Conservation (phyloP, 129 eudicot genomes). For the Tagetes erecta region DNA sequence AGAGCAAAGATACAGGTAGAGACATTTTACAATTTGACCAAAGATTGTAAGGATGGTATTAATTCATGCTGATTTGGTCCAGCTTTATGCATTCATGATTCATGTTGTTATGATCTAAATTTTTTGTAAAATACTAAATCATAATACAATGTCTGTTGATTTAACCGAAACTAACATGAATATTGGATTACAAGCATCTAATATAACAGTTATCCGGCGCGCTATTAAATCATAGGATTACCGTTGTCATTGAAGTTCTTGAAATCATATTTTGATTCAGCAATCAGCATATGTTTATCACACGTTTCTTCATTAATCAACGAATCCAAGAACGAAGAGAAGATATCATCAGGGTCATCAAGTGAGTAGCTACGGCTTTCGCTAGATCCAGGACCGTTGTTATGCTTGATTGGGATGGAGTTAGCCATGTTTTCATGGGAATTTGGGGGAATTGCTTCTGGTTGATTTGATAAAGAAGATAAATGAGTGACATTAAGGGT, state of each 20-base stretch:
- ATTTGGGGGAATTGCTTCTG: constrained; percentile 1
- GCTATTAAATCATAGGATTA: constrained; percentile 3
- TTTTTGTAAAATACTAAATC: constrained; percentile 15
- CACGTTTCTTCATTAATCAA: constrained; percentile 51
- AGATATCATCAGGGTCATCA: constrained; percentile 47
- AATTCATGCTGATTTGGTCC: constrained; percentile 53
- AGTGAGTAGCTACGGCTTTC: background rate
- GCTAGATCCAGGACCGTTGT: background rate
- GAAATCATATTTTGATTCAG: constrained; percentile 1
- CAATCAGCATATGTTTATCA: background rate
- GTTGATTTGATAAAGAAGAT: background rate
- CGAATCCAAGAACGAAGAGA: constrained; percentile 58
- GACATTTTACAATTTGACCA: constrained; percentile 88
- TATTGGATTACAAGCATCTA: constrained; percentile 7
- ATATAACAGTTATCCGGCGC: background rate
- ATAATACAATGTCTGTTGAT: constrained; percentile 14
- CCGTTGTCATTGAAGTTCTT: constrained; percentile 3
- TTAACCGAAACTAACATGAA: background rate
- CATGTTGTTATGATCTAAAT: constrained; percentile 13
- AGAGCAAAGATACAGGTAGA: constrained; percentile 86
- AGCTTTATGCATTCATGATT: constrained; percentile 6
- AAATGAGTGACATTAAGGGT: background rate
- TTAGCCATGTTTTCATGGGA: constrained; percentile 17
- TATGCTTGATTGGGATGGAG: constrained; percentile 6
- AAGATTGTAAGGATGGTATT: constrained; percentile 91